Conservation (phyloP, 257 asterid species). For the Salvia miltiorrhiza region DNA sequence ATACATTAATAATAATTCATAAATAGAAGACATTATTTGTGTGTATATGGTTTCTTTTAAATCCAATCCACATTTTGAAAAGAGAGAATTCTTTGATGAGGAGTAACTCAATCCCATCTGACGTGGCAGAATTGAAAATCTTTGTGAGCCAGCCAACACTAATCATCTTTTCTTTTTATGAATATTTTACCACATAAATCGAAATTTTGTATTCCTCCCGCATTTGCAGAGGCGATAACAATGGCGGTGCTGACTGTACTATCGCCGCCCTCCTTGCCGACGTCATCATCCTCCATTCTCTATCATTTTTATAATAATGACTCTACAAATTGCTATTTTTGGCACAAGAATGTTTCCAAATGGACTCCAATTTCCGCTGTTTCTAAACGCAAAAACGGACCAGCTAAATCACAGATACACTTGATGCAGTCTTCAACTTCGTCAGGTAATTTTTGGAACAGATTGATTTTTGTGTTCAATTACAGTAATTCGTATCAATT, state of each 20-base stretch:
- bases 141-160: no score
- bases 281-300: slow-evolving; percentile 36
- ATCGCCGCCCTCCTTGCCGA: slow-evolving; percentile 43
- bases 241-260: slow-evolving; percentile 68
- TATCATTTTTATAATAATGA: slow-evolving; percentile 24
- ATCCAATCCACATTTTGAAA: no score
- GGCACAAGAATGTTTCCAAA: slow-evolving; percentile 14
- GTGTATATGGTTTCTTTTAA: no score
- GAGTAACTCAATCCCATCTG: slow-evolving; percentile 6
- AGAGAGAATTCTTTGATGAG: not conserved
- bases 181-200: slow-evolving; percentile 7
- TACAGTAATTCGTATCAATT: no score
- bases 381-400: slow-evolving; percentile 15
- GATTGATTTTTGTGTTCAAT: not conserved
- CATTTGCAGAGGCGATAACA: slow-evolving; percentile 32
- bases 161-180: no score
- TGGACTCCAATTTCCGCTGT: slow-evolving; percentile 21
- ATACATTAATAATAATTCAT: no score
- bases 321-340: slow-evolving; percentile 10
- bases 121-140: slow-evolving; percentile 25
- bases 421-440: slow-evolving; percentile 33
- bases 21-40: no score
- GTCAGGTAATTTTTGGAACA: slow-evolving; percentile 35
- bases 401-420: slow-evolving; percentile 18
- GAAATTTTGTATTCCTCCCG: slow-evolving; percentile 19